phyloP scores from a whole-genome alignment of 805 yeast species.

The Tetrapisispora iriomotensis region DNA sequence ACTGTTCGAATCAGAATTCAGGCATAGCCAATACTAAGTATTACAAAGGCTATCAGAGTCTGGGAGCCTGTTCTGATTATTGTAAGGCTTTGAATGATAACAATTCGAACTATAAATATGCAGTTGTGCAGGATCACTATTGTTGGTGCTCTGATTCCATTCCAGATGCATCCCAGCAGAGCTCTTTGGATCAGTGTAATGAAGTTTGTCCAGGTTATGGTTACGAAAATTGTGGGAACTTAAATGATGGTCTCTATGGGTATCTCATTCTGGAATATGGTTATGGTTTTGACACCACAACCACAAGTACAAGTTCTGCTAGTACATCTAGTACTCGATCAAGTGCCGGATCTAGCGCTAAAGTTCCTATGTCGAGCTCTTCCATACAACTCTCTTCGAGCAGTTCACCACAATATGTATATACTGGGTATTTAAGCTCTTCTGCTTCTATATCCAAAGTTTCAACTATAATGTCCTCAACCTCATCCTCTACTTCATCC shows the following conservation, averaged over 20 bases:
- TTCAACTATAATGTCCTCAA: no score
- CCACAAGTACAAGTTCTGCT: slow-evolving; percentile 2
- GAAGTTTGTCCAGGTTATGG: slow-evolving; percentile 22
- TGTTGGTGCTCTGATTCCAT: slow-evolving; percentile 23
- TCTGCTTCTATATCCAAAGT: no score
- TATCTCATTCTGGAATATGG: slow-evolving; percentile 14
- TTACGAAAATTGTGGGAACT: slow-evolving; percentile 20
- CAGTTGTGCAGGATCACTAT: slow-evolving; percentile 16
- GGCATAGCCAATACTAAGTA: slow-evolving; percentile 4
- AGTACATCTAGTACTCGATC: neutral
- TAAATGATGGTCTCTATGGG: slow-evolving; percentile 13
- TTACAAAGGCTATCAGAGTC: slow-evolving; percentile 6
- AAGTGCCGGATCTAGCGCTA: neutral
- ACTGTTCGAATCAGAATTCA: slow-evolving; percentile 10
- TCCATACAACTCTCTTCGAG: neutral
- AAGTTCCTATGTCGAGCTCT: no score
- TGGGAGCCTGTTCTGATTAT: slow-evolving; percentile 2
- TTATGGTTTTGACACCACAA: slow-evolving; percentile 6
- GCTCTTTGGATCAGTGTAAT: slow-evolving; percentile 14
- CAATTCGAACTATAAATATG: slow-evolving; percentile 10
- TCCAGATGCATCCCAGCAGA: slow-evolving; percentile 10
- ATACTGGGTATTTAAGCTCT: slow-evolving; percentile 4
- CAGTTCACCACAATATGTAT: neutral
- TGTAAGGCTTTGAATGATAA: neutral
- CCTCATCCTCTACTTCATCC: slow-evolving; percentile 5